These are phyloP conservation scores for Serendipita indica DNA, from an alignment of 768 basidiomycete species.

Conservation along the genomic window DNA sequence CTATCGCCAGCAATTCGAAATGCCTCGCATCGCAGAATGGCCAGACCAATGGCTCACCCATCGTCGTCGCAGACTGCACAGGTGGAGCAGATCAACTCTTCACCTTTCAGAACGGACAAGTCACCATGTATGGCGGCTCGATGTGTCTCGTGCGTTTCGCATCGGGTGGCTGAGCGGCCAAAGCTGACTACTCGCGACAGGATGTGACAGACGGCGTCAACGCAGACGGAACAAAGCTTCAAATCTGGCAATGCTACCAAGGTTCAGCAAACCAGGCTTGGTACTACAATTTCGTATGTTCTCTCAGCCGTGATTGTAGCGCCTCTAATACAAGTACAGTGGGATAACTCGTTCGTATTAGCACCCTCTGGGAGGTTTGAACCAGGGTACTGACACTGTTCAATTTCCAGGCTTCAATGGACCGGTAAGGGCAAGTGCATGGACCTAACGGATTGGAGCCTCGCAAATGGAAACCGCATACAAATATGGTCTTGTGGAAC, in stretches of 20 bases:
- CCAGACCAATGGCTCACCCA: slow-evolving; percentile 34
- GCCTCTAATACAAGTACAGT: too few species aligned
- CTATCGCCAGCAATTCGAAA: not conserved
- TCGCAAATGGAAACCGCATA: slow-evolving; percentile 30
- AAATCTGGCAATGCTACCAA: slow-evolving; percentile 35
- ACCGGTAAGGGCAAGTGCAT: slow-evolving; percentile 21
- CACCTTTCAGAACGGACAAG: slow-evolving; percentile 30
- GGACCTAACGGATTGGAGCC: slow-evolving; percentile 31
- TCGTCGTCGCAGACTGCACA: slow-evolving; percentile 34
- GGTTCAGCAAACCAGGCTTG: not conserved
- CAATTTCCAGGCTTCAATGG: not conserved
- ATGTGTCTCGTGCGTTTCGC: slow-evolving; percentile 37
- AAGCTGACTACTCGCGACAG: not conserved
- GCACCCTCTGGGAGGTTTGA: not conserved
- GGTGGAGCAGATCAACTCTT: slow-evolving; percentile 34
- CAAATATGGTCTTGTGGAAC: slow-evolving; percentile 30
- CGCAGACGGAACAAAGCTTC: slow-evolving; percentile 33
- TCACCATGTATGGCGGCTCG: slow-evolving; percentile 29
- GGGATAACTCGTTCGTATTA: not conserved
- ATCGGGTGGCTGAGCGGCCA: slow-evolving; percentile 20
- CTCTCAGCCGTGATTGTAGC: not conserved
- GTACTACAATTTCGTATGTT: slow-evolving; percentile 6
- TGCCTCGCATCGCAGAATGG: not conserved
- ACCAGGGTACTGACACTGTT: not conserved
- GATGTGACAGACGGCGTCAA: not conserved